Evolutionary conservation across 192 early-diverging fungal species (phyloP), one percentile per base, ranked within the genome.

Genomic region (Coemansia sp.): DNA sequence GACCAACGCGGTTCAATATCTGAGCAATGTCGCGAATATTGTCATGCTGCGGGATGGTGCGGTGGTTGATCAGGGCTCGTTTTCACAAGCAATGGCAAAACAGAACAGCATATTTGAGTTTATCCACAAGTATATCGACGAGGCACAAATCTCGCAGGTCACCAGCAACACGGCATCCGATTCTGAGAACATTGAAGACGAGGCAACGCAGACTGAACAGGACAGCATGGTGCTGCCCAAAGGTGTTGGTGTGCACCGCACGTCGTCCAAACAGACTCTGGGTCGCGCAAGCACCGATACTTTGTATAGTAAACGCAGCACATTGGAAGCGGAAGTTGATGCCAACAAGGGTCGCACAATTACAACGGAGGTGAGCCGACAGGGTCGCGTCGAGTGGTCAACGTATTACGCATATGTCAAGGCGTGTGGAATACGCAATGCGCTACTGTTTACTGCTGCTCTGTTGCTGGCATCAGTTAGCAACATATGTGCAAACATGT

Each of bases 1-100:
- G 37, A 87, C 86, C 23, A 87, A 87, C 55, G 77, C 77, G 0
- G 45, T 85, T 5, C 76, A 82, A n/a, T 71, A 81, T 35, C 66
- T 89, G 51, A 54, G 69, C 59, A 69, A 73, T 12, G 62, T 69
- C 9, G 81, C 84, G 55, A 50, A 59, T 9, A 65, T 88, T 31
- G 59, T 79, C 47, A 78, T 86, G 50, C 45, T 88, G 25, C 11
- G 43, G 1, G 41, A 65, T 25, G 63, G 63, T 1, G 39, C 16
- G 12, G 31, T 65, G 45, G 22, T 65, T 8, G 63, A 65, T 17
- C 41, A 57, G 4, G 14, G 43, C 3, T 10, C 39, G 10, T 51
- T 49, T 51, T 12, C 26, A 3, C 8, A 10, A 6, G 60, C 48
- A 3, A 62, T 62, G 41, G 60, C 16, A 4, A 9, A 51, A 0